Base-by-base conservation (phyloP, 495 filamentous ascomycete genomes). In the Astrothelium macrocarpum region DNA sequence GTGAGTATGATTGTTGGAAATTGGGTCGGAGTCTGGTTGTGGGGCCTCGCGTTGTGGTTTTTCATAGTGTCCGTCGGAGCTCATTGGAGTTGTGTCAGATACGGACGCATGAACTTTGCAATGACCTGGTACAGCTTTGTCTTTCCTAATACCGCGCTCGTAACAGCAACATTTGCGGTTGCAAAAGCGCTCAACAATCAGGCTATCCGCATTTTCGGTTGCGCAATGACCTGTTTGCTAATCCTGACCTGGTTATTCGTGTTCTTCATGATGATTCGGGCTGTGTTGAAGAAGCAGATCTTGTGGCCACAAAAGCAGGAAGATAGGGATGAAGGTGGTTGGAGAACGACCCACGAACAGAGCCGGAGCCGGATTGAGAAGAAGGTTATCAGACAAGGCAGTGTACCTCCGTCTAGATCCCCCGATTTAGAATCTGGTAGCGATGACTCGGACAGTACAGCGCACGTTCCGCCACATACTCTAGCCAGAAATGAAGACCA, bases 121-220 rank as follows among this genome's bases (percentile, higher is more conserved):
- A 93, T 95, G 90, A 90, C 85, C 2, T 95, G 90, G 89, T 94
- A 85, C 72, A 89, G 86, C 0, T 95, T 92, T 70, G 80, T 95
- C 0, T 95, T 95, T 70, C 90, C 90, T 2, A 93, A 95, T 66
- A 93, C 68, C 32, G 70, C 70, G 2, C 62, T 71, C 25, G 70
- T 63, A 2, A 66, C 70, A n/a, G 61, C 68, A 0, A 70, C 70
- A 11, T 72, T 70, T 42, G 66, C 65, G 3, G 59, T 72, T 18
- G 68, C 62, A 2, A 62, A 59, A 16, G 85, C 85, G 1, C 84
- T 92, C 36, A 76, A 81, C 1, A 85, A 79, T 66, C 72, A 74
- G 31, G 77, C 81, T 1, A 85, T 95, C 39, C 71, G 84, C 31
- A 83, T 90, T 16, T 71, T 89, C 29, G 90, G 87, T 0, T 88